A percentile compares a stretch with the other conserved stretches of the same genome.
phyloP scores from a whole-genome alignment of 805 yeast genomes.

The Candida tammaniensis region DNA sequence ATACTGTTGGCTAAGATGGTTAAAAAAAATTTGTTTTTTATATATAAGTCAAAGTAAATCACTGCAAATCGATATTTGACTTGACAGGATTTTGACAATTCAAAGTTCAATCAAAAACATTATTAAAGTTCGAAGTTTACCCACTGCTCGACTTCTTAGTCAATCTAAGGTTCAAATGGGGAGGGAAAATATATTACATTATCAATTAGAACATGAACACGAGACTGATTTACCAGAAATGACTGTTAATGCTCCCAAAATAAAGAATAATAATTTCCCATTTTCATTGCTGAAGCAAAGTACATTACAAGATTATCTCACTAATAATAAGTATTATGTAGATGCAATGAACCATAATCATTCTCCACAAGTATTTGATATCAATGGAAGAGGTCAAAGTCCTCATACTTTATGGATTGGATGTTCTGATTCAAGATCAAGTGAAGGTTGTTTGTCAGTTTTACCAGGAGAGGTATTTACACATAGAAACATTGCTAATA shows the following conservation, averaged over 20 bases:
- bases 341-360: constrained; percentile 47
- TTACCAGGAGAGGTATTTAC: constrained; percentile 90
- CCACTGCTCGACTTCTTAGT: constrained; percentile 6
- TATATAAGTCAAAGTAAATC: too few relatives aligned
- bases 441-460: constrained; percentile 73
- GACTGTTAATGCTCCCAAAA: constrained; percentile 2
- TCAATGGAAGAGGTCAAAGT: constrained; percentile 78
- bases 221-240: constrained; percentile 27
- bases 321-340: constrained; percentile 45
- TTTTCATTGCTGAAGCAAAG: constrained; percentile 50
- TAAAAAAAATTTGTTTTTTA: too few relatives aligned
- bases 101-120: too few relatives aligned
- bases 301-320: constrained; percentile 45
- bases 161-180: constrained; percentile 27
- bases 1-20: too few relatives aligned
- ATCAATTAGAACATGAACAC: constrained; percentile 39
- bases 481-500: constrained; percentile 84
- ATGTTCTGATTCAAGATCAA: constrained; percentile 88
- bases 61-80: too few relatives aligned
- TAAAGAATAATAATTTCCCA: constrained; percentile 28
- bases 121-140: too few relatives aligned
- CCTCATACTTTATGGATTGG: constrained; percentile 95
- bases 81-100: too few relatives aligned
- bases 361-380: constrained; percentile 53
- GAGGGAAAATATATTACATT: constrained; percentile 38